These are phyloP conservation scores for Globisporangium recalcitrans DNA, from an alignment of 352 stramenopile species.

Conservation along the genomic window DNA sequence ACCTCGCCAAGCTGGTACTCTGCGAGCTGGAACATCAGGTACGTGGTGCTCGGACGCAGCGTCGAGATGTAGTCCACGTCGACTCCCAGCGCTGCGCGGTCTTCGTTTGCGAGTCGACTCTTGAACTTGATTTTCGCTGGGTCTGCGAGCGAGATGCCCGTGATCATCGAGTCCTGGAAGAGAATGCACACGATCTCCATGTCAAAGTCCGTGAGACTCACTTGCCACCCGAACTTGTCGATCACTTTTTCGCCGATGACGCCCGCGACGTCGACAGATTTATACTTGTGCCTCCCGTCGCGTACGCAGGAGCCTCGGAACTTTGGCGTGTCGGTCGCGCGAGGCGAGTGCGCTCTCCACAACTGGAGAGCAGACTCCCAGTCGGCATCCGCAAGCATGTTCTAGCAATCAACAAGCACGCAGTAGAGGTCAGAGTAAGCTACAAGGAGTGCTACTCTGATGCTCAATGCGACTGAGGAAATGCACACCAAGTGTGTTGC, in stretches of 20 bases:
- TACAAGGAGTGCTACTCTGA: neutral
- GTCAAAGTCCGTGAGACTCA: conserved; percentile 61
- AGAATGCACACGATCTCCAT: conserved; percentile 73
- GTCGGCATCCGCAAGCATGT: conserved; percentile 40
- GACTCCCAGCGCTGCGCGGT: conserved; percentile 33
- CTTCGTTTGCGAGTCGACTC: conserved; percentile 67
- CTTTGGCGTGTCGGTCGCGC: conserved; percentile 25
- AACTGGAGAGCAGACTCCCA: conserved; percentile 52
- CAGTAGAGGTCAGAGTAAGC: neutral
- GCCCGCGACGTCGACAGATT: conserved; percentile 55
- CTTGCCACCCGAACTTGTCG: conserved; percentile 55
- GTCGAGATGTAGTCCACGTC: conserved; percentile 75
- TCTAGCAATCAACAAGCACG: conserved; percentile 17
- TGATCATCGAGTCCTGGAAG: conserved; percentile 64
- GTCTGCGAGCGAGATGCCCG: conserved; percentile 59
- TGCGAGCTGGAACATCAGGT: conserved; percentile 65
- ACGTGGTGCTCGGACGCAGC: conserved; percentile 69
- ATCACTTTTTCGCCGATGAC: conserved; percentile 54
- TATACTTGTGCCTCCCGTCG: conserved; percentile 70
- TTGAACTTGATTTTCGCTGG: conserved; percentile 53
- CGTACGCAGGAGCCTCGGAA: conserved; percentile 79
- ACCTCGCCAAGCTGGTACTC: conserved; percentile 54
- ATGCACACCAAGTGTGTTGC: conserved; percentile 10
- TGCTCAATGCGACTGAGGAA: neutral
- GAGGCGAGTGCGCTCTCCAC: conserved; percentile 43